Conservation (phyloP, 1,284 basidiomycete genomes). For the Calocybe gambosa region DNA sequence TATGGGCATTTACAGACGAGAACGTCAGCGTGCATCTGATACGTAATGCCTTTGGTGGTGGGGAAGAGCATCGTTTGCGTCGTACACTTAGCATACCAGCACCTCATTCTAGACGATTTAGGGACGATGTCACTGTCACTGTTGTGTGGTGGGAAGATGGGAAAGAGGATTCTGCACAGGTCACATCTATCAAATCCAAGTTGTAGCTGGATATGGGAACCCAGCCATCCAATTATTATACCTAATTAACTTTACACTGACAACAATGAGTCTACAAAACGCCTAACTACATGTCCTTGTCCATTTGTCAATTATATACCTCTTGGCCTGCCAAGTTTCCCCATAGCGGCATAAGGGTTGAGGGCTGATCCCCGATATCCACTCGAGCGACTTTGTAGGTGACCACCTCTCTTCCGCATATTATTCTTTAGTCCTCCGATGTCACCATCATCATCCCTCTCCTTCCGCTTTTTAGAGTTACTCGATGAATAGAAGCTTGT, state of each 20-base stretch:
- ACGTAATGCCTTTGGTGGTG: conserved; percentile 90
- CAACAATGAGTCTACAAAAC: conserved; percentile 3
- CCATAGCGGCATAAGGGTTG: conserved; percentile 17
- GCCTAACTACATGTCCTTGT: conserved; percentile 1
- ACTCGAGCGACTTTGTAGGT: conserved; percentile 19
- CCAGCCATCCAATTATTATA: not conserved
- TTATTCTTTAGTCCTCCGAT: not conserved
- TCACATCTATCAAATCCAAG: conserved; percentile 33
- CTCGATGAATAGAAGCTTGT: conserved; percentile 41
- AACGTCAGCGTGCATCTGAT: conserved; percentile 91
- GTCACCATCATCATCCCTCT: conserved; percentile 24
- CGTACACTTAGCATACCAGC: conserved; percentile 82
- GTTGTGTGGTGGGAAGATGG: conserved; percentile 80
- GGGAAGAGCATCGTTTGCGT: conserved; percentile 61
- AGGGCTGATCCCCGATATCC: conserved; percentile 18
- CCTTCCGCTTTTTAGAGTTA: conserved; percentile 27
- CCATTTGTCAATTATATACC: conserved; percentile 21
- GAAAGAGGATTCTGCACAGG: conserved; percentile 31
- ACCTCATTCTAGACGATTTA: conserved; percentile 70
- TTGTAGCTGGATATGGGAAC: conserved; percentile 23
- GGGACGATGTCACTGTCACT: conserved; percentile 90
- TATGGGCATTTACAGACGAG: conserved; percentile 83
- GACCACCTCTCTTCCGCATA: conserved; percentile 7
- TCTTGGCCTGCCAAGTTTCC: conserved; percentile 19
- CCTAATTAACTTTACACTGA: conserved; percentile 1